These are phyloP conservation scores for Oenanthe sinensis DNA, from an alignment of 129 eudicot genomes.

Conservation along the genomic window DNA sequence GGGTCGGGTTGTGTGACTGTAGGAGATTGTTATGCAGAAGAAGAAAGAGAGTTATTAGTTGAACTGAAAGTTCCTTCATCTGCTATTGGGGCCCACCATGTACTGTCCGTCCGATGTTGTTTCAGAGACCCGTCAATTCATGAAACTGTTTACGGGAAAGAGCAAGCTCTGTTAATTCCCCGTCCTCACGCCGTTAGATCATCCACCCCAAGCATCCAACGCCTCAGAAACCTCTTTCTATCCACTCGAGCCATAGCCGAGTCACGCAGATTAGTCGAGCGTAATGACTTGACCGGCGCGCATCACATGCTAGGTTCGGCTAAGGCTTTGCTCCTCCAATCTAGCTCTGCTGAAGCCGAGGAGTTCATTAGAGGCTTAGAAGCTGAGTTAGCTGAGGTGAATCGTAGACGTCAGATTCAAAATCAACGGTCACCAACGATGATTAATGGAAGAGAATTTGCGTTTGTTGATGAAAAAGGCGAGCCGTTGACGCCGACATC, in stretches of 20 bases:
- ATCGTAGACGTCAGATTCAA: slow-evolving; percentile 34
- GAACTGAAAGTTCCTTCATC: slow-evolving; percentile 67
- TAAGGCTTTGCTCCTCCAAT: slow-evolving; percentile 44
- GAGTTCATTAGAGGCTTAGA: slow-evolving; percentile 47
- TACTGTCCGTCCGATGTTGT: slow-evolving; percentile 59
- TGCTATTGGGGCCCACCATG: slow-evolving; percentile 41
- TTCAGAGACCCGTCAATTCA: slow-evolving; percentile 64
- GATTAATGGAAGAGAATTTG: slow-evolving; percentile 17
- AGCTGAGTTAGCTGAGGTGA: slow-evolving; percentile 50
- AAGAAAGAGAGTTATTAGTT: slow-evolving; percentile 62
- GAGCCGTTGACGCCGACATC: slow-evolving; percentile 98
- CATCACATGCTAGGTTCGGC: slow-evolving; percentile 74
- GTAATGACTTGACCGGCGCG: slow-evolving; percentile 60
- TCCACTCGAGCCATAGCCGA: slow-evolving; percentile 85
- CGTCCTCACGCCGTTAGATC: slow-evolving; percentile 61
- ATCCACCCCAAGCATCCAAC: slow-evolving; percentile 49
- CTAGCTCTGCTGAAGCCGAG: slow-evolving; percentile 29
- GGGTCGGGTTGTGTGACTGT: slow-evolving; percentile 45
- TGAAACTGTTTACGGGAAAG: slow-evolving; percentile 39
- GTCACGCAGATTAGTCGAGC: slow-evolving; percentile 39
- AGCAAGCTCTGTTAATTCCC: slow-evolving; percentile 47
- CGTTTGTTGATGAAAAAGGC: slow-evolving; percentile 52
- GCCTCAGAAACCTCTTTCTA: slow-evolving; percentile 49
- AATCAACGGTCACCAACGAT: slow-evolving; percentile 15
- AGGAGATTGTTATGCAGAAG: slow-evolving; percentile 59